Conservation (phyloP, 306 rosid genomes). For the Inga leiocalycina region DNA sequence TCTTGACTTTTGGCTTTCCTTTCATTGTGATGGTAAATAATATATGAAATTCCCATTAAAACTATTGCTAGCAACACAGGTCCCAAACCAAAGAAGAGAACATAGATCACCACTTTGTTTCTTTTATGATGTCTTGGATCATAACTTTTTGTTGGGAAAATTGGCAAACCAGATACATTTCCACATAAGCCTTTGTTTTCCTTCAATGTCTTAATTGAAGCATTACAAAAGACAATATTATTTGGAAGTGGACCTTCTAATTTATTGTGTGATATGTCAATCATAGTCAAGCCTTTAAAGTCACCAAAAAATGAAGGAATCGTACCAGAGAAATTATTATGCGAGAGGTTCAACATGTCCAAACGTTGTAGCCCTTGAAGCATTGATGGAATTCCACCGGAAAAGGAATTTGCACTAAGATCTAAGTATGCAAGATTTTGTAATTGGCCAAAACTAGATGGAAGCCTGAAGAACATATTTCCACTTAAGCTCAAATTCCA, state of each 20-base stretch:
- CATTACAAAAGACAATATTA: neutral
- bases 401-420: neutral
- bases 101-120: neutral
- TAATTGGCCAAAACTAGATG: too few relatives aligned
- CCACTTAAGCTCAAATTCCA: too few relatives aligned
- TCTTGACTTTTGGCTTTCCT: too few relatives aligned
- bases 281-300: neutral
- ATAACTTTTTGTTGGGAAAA: neutral
- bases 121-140: neutral
- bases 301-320: neutral
- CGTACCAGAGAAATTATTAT: neutral
- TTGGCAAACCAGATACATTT: neutral
- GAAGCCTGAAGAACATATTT: too few relatives aligned
- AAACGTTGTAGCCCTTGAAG: neutral
- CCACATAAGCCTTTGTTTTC: neutral
- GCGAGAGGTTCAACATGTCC: neutral
- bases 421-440: neutral
- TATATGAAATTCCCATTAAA: neutral
- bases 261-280: neutral
- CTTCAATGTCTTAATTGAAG: neutral
- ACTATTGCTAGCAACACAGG: neutral
- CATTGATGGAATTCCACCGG: too few relatives aligned
- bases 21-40: neutral
- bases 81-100: neutral
- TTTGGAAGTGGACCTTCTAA: neutral